Evolutionary conservation across 2,329 filamentous ascomycete genomes (phyloP).

Genomic region (Exophiala bonariae): DNA sequence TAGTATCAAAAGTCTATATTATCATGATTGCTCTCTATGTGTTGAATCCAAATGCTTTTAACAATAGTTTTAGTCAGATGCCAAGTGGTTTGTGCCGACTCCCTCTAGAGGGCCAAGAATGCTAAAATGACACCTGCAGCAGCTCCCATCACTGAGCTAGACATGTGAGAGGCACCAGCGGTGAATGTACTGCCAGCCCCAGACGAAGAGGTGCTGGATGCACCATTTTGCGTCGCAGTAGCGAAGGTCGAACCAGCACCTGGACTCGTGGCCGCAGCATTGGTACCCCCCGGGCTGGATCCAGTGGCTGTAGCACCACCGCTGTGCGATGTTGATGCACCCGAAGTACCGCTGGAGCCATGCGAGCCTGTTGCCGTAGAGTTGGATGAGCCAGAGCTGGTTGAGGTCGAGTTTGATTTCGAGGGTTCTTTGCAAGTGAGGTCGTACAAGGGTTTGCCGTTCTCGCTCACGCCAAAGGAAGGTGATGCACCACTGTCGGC

Average conservation of each 20-base stretch:
- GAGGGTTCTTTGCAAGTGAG: conserved; percentile 34
- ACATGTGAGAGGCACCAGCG: conserved; percentile 13
- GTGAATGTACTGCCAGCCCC: conserved; percentile 5
- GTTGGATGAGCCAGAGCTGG: conserved; percentile 4
- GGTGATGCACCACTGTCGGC: conserved; percentile 37
- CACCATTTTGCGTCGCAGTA: not conserved
- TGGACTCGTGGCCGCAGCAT: not conserved
- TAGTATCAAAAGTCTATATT: too few species aligned
- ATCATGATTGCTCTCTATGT: too few species aligned
- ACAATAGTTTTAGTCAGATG: too few species aligned
- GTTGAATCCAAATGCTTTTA: too few species aligned
- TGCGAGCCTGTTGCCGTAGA: not conserved
- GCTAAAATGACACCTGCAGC: conserved; percentile 13
- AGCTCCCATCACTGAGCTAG: conserved; percentile 14
- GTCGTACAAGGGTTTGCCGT: conserved; percentile 38
- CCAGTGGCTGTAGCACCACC: not conserved
- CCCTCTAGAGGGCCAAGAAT: conserved; percentile 14
- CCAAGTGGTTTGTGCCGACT: too few species aligned
- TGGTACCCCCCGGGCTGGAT: not conserved
- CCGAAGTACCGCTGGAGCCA: not conserved
- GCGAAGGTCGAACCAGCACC: not conserved
- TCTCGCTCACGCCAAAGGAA: conserved; percentile 39
- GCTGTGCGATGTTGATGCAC: not conserved
- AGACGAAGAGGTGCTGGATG: not conserved
- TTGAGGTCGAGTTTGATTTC: conserved; percentile 12